These are phyloP conservation scores for Monosporozyma unispora DNA, from an alignment of 805 yeast genomes.

Conservation along the genomic window DNA sequence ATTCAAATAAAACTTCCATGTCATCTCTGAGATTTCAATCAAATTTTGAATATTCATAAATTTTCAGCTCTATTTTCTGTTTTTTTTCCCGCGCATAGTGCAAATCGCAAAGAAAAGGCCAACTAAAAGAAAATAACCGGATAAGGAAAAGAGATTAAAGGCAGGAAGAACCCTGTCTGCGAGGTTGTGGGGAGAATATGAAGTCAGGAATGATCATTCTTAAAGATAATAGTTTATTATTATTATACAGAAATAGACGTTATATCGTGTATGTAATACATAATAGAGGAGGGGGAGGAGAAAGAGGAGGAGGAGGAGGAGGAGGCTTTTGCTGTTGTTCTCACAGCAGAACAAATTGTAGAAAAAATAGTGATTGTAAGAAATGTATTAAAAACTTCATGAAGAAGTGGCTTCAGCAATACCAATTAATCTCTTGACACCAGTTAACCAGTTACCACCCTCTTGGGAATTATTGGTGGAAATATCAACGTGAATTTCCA, in stretches of 20 bases:
- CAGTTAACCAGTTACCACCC: conserved; percentile 87
- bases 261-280: background rate
- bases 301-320: too few relatives aligned
- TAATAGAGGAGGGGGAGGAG: background rate
- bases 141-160: background rate
- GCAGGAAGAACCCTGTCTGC: background rate
- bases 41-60: background rate
- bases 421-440: conserved; percentile 78
- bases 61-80: background rate
- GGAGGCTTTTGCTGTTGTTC: too few relatives aligned
- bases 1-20: background rate
- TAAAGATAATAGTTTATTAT: background rate
- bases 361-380: background rate
- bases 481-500: conserved; percentile 45
- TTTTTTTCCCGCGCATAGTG: background rate
- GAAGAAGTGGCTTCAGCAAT: conserved; percentile 46
- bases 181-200: too few relatives aligned
- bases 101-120: background rate
- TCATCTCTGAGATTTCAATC: background rate
- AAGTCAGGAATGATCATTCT: background rate
- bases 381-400: background rate
- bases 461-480: conserved; percentile 59
- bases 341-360: too few relatives aligned
- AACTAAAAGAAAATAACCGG: background rate
- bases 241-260: background rate